Base-by-base conservation (phyloP, 495 filamentous ascomycete species). In the Xylaria bambusicola region DNA sequence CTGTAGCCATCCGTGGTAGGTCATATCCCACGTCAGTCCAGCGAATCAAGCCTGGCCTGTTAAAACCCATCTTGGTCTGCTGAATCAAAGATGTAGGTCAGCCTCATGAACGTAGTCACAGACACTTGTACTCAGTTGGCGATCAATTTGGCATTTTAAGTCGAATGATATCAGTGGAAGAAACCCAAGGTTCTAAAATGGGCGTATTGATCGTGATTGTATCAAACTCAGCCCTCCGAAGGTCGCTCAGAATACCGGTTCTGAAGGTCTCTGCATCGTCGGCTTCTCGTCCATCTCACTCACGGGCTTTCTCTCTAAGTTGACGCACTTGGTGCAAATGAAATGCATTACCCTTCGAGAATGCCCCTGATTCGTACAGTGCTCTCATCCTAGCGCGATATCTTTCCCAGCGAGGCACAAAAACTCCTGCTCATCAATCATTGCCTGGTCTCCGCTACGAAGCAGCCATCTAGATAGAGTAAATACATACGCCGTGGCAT, bases 401-500 rank as follows among this genome's bases (percentile, higher is more conserved):
- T n/a, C 36, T 38, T 17, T 52, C 38, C 84, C 84, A 13, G 75
- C 79, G 35, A 87, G 73, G 58, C 75, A 73, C 23, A 86, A 72
- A 51, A 82, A 79, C 20, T 81, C 81, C 8, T 80, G 66, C 7
- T 52, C 46, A 65, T 83, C 81, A 15, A 82, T 56, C 33, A 71
- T 70, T 5, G 61, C 86, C 27, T 76, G 73, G 58, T 90, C 88
- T 1, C 87, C 87, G 1, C 87, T 90, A 41, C 80, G 79, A 72
- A 90, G 88, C 84, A 91, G 2, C 86, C 85, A 56, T 90, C 86
- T 0, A 44, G 15, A 1, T 0, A 44, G 15, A 1, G 82, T 84
- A 49, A 88, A 82, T 0, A 86, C 73, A 20, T 82, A 71, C 2
- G 55, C 67, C 5, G 84, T 89, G 4, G 77, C 82, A 31, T 74